Conservation (phyloP, 1,284 basidiomycete genomes). For the Microbotryomycetes sp. region DNA sequence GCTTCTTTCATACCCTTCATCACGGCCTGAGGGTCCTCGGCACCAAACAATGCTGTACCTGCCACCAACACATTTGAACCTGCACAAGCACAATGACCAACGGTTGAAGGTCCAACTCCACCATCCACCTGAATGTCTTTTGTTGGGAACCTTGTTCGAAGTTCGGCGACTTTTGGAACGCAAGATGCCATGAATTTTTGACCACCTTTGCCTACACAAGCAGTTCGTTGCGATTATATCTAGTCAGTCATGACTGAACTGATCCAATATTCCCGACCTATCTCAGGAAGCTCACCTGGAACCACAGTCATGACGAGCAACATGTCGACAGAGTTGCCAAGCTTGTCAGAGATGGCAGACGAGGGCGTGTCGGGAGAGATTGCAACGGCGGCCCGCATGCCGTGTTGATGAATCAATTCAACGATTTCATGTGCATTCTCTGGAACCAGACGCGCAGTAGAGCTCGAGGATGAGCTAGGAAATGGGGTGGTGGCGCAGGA, state of each 20-base stretch:
- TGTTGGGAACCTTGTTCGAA: constrained; percentile 80
- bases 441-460: constrained; percentile 40
- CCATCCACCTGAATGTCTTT: constrained; percentile 98
- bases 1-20: constrained; percentile 65
- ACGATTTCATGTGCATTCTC: constrained; percentile 70
- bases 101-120: constrained; percentile 85
- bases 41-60: constrained; percentile 89
- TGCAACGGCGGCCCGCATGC: constrained; percentile 87
- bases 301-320: constrained; percentile 96
- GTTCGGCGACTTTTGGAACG: constrained; percentile 76
- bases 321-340: constrained; percentile 78
- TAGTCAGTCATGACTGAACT: neutral
- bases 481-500: too few relatives aligned
- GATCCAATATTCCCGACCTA: too few relatives aligned
- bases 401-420: constrained; percentile 60
- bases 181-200: constrained; percentile 95
- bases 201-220: constrained; percentile 67
- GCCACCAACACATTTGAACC: constrained; percentile 99
- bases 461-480: neutral
- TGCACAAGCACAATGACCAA: constrained; percentile 81
- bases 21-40: constrained; percentile 68
- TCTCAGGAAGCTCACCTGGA: constrained; percentile 54
- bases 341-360: constrained; percentile 70
- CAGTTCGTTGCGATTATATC: neutral
- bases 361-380: constrained; percentile 90